Base-by-base conservation (phyloP, 192 early-diverging fungal genomes). In the Coemansia reversa region DNA sequence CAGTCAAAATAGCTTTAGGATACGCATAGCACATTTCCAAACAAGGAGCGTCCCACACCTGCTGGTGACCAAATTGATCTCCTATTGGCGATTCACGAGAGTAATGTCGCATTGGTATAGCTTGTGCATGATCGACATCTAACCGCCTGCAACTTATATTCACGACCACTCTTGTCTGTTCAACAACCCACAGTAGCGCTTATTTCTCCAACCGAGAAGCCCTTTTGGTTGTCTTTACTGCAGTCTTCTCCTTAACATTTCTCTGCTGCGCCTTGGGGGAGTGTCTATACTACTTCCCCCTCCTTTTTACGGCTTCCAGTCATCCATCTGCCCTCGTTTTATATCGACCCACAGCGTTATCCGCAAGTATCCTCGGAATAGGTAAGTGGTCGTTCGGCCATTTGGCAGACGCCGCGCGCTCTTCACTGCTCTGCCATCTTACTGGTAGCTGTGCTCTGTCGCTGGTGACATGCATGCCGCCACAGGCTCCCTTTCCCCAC, bases 41-140 rank as follows among this genome's bases (percentile, higher is more conserved):
- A 27, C 51, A n/a, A 22, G 11, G 51, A 22, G 25, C 7, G 25
- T 7, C 18, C 11, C 29, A 39, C 30, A 19, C 55, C 25, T 9
- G n/a, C 30, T 20, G 28, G n/a, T 35, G 29, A 28, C 20, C 58
- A 9, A 60, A 60, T 60, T 22, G 58, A 60, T 62, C 60, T 28
- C 30, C 47, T 62, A 30, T 62, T 51, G 45, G 60, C 60, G 60
- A 51, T 62, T 62, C 45, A 24, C 60, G n/a, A 49, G 39, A 45
- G 39, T 45, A 45, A 45, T 45, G 39, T 45, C 39, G 14, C 12
- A 45, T 45, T 45, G 39, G 12, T 28, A 20, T 62, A 12, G 60
- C 48, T 62, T 62, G 45, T 62, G 47, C 60, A 62, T 62, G 60
- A 62, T 62, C 60, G 60, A 62, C 60, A 49, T 51, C 60, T 51